These are phyloP conservation scores for Cryptococcus deneoformans DNA, from an alignment of 1,284 basidiomycete species.

Conservation along the genomic window DNA sequence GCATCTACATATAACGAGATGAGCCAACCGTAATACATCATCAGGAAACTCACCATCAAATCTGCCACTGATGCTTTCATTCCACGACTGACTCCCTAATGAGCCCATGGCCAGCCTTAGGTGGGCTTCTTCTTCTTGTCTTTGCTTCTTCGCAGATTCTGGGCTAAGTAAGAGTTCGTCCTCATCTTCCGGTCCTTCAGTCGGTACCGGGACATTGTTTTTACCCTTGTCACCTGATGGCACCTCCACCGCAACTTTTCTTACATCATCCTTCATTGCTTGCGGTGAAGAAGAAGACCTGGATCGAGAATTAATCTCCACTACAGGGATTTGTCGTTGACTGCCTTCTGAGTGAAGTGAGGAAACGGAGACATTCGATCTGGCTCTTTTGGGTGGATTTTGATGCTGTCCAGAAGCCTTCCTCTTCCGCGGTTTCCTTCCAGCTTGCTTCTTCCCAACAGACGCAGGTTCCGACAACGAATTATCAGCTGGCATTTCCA, in stretches of 20 bases:
- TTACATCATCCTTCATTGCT: background rate
- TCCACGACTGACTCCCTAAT: background rate
- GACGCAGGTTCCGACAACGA: too few species aligned
- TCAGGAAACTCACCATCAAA: slow-evolving; percentile 20
- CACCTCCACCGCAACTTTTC: background rate
- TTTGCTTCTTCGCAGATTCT: slow-evolving; percentile 20
- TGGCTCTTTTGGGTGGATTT: background rate
- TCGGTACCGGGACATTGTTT: background rate
- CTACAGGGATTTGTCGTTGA: slow-evolving; percentile 1
- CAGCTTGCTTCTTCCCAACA: too few species aligned
- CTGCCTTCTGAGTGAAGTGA: slow-evolving; percentile 1
- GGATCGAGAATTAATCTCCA: slow-evolving; percentile 1
- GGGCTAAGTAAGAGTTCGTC: slow-evolving; percentile 30
- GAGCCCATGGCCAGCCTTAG: slow-evolving; percentile 5
- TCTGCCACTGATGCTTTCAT: slow-evolving; percentile 18
- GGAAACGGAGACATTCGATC: slow-evolving; percentile 1
- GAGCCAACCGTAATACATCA: too few species aligned
- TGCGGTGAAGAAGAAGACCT: background rate
- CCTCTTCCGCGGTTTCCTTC: background rate
- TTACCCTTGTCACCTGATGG: background rate
- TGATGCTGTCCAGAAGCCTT: background rate
- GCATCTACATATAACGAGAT: slow-evolving; percentile 3
- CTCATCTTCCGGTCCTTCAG: slow-evolving; percentile 3
- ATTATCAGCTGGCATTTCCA: too few species aligned
- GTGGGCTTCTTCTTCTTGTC: slow-evolving; percentile 23